Evolutionary conservation across 768 basidiomycete species (phyloP).

Genomic region (Tulasnella sp.): DNA sequence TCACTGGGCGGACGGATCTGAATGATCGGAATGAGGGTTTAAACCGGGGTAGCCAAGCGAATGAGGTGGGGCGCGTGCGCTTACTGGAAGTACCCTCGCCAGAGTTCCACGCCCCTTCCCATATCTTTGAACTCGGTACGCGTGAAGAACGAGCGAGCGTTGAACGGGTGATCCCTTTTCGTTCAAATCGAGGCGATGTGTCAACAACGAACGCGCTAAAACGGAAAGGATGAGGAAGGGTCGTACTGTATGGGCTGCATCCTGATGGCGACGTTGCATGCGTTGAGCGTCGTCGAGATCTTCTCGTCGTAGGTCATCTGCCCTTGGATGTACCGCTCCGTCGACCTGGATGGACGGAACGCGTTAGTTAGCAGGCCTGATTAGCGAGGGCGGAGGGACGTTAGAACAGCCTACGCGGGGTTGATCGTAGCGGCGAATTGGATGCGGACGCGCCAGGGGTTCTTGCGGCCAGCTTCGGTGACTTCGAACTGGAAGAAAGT

Average conservation of each 20-base stretch:
- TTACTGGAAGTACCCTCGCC: slow-evolving; percentile 69
- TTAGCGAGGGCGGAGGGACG: not conserved
- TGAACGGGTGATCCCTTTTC: slow-evolving; percentile 51
- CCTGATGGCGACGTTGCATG: slow-evolving; percentile 56
- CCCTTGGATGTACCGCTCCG: slow-evolving; percentile 45
- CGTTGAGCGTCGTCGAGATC: slow-evolving; percentile 52
- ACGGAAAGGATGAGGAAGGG: not conserved
- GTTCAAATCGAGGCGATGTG: not conserved
- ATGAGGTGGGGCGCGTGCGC: slow-evolving; percentile 28
- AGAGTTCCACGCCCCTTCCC: slow-evolving; percentile 50
- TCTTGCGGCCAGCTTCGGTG: not conserved
- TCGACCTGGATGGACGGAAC: slow-evolving; percentile 27
- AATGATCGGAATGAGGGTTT: not conserved
- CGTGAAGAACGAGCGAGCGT: slow-evolving; percentile 65
- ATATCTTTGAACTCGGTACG: slow-evolving; percentile 36
- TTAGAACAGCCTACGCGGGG: not conserved
- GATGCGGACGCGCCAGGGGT: not conserved
- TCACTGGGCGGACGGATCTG: slow-evolving; percentile 50
- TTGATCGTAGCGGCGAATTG: not conserved
- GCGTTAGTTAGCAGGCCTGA: too few species aligned
- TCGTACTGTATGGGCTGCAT: slow-evolving; percentile 51
- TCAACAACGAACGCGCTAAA: not conserved
- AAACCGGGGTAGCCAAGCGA: not conserved
- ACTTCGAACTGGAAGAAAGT: not conserved
- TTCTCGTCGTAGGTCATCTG: slow-evolving; percentile 55